Evolutionary conservation across 345 rosid species (phyloP), one percentile per base, ranked within the genome.

Genomic region (Eucalyptus dawsonii): DNA sequence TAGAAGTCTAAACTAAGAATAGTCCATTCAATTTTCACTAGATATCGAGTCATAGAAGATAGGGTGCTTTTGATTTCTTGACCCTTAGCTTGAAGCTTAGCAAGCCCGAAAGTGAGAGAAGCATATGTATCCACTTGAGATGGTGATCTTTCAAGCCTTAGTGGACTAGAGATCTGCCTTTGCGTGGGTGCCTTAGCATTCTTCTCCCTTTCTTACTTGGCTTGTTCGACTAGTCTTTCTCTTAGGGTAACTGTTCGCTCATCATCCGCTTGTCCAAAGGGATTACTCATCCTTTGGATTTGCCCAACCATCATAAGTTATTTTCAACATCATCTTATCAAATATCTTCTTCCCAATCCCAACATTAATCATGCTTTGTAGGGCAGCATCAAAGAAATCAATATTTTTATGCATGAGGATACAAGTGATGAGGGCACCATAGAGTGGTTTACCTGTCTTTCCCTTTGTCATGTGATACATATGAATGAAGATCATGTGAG

Each of bases 361-460:
- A 53, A 53, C 58, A 53, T 53, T 53, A 53, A 21, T 53, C 25
- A 21, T 53, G 11, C 58, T 53, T 21, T 53, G 5, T 0, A 53
- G 0, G 58, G 58, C 1, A 53, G 2, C 58, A 53, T 53, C 0
- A 21, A 1, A 53, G 11, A 21, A 53, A 53, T 53, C 5, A 4
- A 53, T 53, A 53, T 53, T 21, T 53, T 53, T 19, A 53, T 19
- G 25, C 58, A 3, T 53, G 25, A 53, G 58, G 58, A 53, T 53
- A 53, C 11, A 2, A 2, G 58, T 53, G 11, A 53, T 53, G 25
- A 53, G 58, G 9, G 25, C 58, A 53, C 58, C 58, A 53, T 53
- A 53, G 25, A 53, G 58, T 53, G 4, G 58, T 53, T 53, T 21
- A 8, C 25, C 24, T 2, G 0, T 53, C 2, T 53, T 53, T 53